Evolutionary conservation across 129 eudicot species (phyloP), one percentile per base, ranked within the genome.

Genomic region (Flaveria sonorensis): DNA sequence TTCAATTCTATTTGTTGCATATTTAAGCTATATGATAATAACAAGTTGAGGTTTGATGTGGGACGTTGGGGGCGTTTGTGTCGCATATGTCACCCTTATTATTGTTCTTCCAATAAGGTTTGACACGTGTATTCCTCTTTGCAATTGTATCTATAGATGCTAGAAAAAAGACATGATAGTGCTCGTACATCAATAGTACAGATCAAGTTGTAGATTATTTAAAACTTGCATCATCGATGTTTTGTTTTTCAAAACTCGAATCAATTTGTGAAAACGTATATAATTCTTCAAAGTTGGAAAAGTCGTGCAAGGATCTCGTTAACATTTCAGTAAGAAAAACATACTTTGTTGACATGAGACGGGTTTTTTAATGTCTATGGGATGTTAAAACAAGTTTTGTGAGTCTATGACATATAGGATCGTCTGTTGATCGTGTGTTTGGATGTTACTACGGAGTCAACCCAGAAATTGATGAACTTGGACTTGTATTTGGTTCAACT

Each of bases 41-140:
- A 53, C 79, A 72, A 55, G 83, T 79, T 57, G 79, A 65, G 47
- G 21, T 40, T 39, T 21, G n/a, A 72, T 51, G 83, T 79, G 78
- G 78, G 70, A 68, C 56, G n/a, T 24, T 52, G 40, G 57, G 76
- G 46, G 70, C 70, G 52, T 71, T 7, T 48, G 72, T 79, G 72
- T 61, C 72, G 66, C 36, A 61, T 71, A 28, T 63, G 67, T 63
- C 66, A 60, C 16, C 47, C 2, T 7, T 62, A 72, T 79, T 23
- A 64, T 79, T 79, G 47, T 42, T 72, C 7, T 62, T 62, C 6
- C 46, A 61, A 47, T 61, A 62, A 32, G 47, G 73, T 36, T 71
- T 79, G 56, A 79, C 51, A 23, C 56, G 36, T 61, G 10, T 52
- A 65, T 26, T 63, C 20, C 50, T 50, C 43, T 42, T 48, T 39